A percentile compares a stretch with the other conserved stretches of the same genome.
These are phyloP conservation scores for Botrytis tulipae DNA, from an alignment of 2,329 filamentous ascomycete species.

Conservation along the genomic window DNA sequence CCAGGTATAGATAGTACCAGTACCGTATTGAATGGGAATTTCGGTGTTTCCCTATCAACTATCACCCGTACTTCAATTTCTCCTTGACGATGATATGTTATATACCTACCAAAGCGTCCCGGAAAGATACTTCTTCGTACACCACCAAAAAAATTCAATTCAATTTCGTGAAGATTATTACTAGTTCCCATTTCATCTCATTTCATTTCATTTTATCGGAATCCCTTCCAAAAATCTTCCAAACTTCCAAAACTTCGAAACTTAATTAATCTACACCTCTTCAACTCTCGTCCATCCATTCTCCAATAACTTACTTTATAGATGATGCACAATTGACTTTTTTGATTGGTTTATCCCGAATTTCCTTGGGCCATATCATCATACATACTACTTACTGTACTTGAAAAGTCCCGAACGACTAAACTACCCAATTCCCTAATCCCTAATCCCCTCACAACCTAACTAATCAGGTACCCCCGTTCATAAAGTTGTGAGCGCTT, in stretches of 20 bases:
- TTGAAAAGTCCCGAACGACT: background rate
- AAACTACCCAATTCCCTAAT: background rate
- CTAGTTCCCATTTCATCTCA: background rate
- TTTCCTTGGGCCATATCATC: background rate
- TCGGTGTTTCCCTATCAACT: slow-evolving; percentile 7
- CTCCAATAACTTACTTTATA: background rate
- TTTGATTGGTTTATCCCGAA: background rate
- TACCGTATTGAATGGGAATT: background rate
- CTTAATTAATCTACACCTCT: background rate
- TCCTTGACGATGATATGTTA: background rate
- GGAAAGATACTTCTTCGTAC: background rate
- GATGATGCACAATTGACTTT: background rate
- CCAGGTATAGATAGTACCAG: background rate
- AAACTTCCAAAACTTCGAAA: background rate
- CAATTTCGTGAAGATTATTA: background rate
- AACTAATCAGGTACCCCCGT: background rate
- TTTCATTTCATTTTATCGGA: background rate
- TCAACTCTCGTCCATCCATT: background rate
- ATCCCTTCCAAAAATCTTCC: background rate
- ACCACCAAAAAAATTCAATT: background rate
- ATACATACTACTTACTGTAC: too few species aligned
- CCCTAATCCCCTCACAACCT: background rate
- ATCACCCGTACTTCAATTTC: background rate
- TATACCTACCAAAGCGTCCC: background rate
- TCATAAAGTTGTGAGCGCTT: slow-evolving; percentile 18